Base-by-base conservation (phyloP, 306 rosid species). In the Vigna radiata region DNA sequence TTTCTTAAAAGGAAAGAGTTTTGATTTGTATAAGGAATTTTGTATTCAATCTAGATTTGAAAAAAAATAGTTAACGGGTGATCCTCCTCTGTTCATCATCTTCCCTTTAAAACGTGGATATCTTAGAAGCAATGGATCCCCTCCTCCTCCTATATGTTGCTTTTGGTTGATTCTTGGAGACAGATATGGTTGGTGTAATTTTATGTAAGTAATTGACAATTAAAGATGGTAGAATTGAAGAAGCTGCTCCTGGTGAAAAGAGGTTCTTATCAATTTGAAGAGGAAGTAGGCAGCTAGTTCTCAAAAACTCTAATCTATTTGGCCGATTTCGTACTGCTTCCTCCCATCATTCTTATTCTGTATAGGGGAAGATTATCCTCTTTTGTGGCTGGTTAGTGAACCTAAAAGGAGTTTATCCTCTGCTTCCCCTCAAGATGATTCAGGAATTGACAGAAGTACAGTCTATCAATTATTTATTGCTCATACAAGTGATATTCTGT, bases 201-300 rank as follows among this genome's bases (percentile, higher is more conserved):
- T 37, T 37, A 4, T 7, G 8, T 37, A 37, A 37, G 85, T 98
- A 96, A 81, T 81, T 96, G 87, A 91, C 94, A 77, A 96, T 92
- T 82, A 96, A 96, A 88, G 97, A 91, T 81, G 99, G 99, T 68
- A 91, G 91, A 77, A 87, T 96, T 88, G 98, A 93, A 88, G 98
- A 87, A 88, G 94, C 93, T 71, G 77, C 94, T 75, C 96, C 96
- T 44, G 81, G 81, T 63, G 36, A 98, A 84, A 96, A 89, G 83
- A 87, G 99, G 52, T 91, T 96, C 69, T 88, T 93, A 68, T 91
- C 97, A 73, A 89, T 96, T 83, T 80, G 86, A 73, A 88, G 99
- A 88, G 99, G 98, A 81, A 91, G 82, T 84, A 87, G 89, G 79
- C 99, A 91, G 79, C 99, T 96, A 76, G 84, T 96, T 86, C 96